Conservation (phyloP, 208 protist genomes). For the Herpetomonas samuelpessoai region DNA sequence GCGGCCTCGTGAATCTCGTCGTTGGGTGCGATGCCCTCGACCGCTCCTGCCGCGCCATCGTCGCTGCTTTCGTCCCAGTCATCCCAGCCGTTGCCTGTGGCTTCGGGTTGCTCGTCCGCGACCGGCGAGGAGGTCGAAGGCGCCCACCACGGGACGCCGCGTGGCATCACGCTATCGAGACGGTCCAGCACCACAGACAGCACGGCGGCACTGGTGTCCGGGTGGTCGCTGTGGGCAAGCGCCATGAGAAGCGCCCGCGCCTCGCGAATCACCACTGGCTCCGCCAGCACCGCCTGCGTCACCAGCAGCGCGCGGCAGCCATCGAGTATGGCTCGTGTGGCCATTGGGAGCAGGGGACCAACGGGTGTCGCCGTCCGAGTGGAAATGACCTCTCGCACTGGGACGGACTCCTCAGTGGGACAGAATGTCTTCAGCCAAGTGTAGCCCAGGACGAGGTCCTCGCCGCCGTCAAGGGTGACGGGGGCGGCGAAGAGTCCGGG, state of each 20-base stretch:
- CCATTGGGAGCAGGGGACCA: background rate
- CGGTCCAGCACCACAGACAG: conserved; percentile 24
- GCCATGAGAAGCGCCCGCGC: conserved; percentile 42
- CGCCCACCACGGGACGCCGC: background rate
- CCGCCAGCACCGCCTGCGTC: conserved; percentile 26
- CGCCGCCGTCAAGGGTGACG: conserved; percentile 71
- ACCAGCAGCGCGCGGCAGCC: conserved; percentile 33
- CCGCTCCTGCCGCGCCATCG: conserved; percentile 21
- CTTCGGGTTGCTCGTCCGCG: background rate
- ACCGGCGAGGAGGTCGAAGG: background rate
- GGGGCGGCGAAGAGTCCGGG: conserved; percentile 50
- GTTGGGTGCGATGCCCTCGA: conserved; percentile 29
- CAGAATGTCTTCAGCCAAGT: conserved; percentile 55
- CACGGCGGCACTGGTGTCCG: conserved; percentile 17
- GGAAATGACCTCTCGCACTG: no score
- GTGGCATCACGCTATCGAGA: background rate
- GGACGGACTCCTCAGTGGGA: conserved; percentile 30
- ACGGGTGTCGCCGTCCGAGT: no score
- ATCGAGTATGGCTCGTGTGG: conserved; percentile 1
- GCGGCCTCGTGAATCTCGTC: conserved; percentile 30
- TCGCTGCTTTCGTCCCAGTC: conserved; percentile 48
- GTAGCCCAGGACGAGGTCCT: conserved; percentile 61
- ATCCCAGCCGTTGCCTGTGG: conserved; percentile 11
- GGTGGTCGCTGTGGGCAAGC: conserved; percentile 21
- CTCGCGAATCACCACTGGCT: conserved; percentile 53